Evolutionary conservation across 257 asterid genomes (phyloP).

Genomic region (Sherardia arvensis): DNA sequence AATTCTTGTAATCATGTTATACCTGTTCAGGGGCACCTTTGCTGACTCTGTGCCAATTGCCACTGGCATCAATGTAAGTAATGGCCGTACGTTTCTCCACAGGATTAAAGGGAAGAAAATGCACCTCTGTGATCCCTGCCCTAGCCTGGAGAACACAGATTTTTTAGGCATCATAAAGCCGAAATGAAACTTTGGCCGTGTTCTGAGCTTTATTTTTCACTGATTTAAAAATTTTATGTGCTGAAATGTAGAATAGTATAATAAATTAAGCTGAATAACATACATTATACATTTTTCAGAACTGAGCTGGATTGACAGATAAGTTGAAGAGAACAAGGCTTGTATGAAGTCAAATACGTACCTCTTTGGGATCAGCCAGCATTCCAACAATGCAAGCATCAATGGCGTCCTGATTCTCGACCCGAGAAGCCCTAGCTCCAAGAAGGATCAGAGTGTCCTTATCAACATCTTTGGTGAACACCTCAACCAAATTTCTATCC

Average conservation of each 20-base stretch:
- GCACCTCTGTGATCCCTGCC: slow-evolving; percentile 85
- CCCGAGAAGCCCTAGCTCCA: slow-evolving; percentile 44
- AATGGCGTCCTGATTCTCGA: slow-evolving; percentile 46
- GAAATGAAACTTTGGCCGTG: too few relatives aligned
- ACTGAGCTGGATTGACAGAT: too few relatives aligned
- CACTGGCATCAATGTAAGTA: slow-evolving; percentile 56
- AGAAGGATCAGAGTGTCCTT: slow-evolving; percentile 29
- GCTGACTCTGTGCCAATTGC: slow-evolving; percentile 82
- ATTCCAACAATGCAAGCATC: slow-evolving; percentile 42
- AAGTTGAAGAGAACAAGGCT: too few relatives aligned
- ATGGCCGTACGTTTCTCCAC: slow-evolving; percentile 89
- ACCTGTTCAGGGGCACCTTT: slow-evolving; percentile 99
- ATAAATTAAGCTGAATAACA: too few relatives aligned
- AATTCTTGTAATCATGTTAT: not conserved
- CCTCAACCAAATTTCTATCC: slow-evolving; percentile 50
- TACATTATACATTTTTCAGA: too few relatives aligned
- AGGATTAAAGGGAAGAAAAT: slow-evolving; percentile 87
- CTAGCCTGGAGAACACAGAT: slow-evolving; percentile 45
- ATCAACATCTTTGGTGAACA: slow-evolving; percentile 31
- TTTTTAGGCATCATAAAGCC: not conserved
- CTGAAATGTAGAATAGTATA: too few relatives aligned
- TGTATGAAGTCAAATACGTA: too few relatives aligned
- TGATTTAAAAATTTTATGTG: too few relatives aligned
- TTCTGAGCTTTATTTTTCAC: too few relatives aligned
- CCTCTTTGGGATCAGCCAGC: slow-evolving; percentile 45